These are phyloP conservation scores for Zalerion maritima DNA, from an alignment of 495 filamentous ascomycete genomes.

Conservation along the genomic window DNA sequence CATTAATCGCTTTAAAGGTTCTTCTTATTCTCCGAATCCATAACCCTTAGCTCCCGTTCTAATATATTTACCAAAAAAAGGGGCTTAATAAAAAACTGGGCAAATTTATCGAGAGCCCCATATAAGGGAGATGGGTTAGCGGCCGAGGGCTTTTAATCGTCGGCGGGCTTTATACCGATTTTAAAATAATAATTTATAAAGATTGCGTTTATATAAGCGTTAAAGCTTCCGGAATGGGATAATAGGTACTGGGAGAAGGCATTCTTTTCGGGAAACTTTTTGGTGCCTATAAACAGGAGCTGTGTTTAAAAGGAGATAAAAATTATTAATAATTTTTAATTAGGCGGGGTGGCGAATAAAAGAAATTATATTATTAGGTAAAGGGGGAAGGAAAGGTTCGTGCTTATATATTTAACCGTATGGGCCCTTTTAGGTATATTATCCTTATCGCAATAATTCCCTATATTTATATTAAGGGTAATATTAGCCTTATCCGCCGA, in stretches of 20 bases:
- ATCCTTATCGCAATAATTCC: slow-evolving; percentile 81
- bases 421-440: slow-evolving; percentile 91
- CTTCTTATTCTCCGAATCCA: slow-evolving; percentile 99
- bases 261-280: slow-evolving; percentile 96
- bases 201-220: slow-evolving; percentile 86
- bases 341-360: no score
- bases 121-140: slow-evolving; percentile 60
- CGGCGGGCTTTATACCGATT: slow-evolving; percentile 56
- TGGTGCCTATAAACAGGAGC: slow-evolving; percentile 95
- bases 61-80: slow-evolving; percentile 82
- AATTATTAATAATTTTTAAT: no score
- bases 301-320: slow-evolving; percentile 24
- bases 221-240: slow-evolving; percentile 76
- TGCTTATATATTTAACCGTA: slow-evolving; percentile 55
- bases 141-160: slow-evolving; percentile 35
- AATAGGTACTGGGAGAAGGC: slow-evolving; percentile 89
- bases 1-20: slow-evolving; percentile 93
- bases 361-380: no score
- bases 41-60: slow-evolving; percentile 81
- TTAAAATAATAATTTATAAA: slow-evolving; percentile 99
- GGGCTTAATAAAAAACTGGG: slow-evolving; percentile 91
- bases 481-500: slow-evolving; percentile 95
- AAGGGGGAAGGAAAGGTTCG: neutral
- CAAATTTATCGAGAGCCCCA: slow-evolving; percentile 87
- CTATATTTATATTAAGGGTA: slow-evolving; percentile 88